Evolutionary conservation across 2,329 filamentous ascomycete species (phyloP).

Genomic region (Neocatenulostroma microsporum): DNA sequence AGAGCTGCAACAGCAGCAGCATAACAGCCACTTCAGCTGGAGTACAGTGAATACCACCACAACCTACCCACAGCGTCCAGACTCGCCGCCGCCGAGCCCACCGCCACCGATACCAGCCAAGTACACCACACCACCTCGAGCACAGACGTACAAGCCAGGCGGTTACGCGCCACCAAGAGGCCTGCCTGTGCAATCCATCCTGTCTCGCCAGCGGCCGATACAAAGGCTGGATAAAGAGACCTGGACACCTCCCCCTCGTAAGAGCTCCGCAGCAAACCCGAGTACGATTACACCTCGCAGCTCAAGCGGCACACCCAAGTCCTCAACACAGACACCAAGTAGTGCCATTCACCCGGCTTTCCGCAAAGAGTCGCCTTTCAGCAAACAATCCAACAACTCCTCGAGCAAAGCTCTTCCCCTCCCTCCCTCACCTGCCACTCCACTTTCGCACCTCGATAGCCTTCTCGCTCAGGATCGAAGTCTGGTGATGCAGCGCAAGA

Average conservation of each 20-base stretch:
- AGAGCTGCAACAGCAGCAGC: slow-evolving; percentile 1
- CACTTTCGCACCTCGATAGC: slow-evolving; percentile 49
- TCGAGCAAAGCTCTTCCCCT: too few species aligned
- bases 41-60: slow-evolving; percentile 33
- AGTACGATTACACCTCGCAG: slow-evolving; percentile 1
- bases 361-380: background rate
- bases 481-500: slow-evolving; percentile 59
- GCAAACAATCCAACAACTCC: too few species aligned
- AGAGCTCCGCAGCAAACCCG: slow-evolving; percentile 5
- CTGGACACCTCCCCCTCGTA: slow-evolving; percentile 21
- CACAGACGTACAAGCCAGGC: slow-evolving; percentile 1
- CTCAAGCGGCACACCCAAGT: slow-evolving; percentile 3
- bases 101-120: slow-evolving; percentile 30
- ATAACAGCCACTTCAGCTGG: slow-evolving; percentile 36
- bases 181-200: slow-evolving; percentile 25
- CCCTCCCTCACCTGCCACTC: slow-evolving; percentile 19
- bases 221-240: slow-evolving; percentile 23
- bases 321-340: slow-evolving; percentile 1
- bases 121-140: slow-evolving; percentile 10
- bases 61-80: slow-evolving; percentile 29
- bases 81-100: slow-evolving; percentile 37
- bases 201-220: slow-evolving; percentile 26
- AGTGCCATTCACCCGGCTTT: slow-evolving; percentile 4
- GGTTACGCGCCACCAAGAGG: too few species aligned
- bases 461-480: slow-evolving; percentile 59